These are phyloP conservation scores for Acacia confusa DNA, from an alignment of 306 rosid species.

Conservation along the genomic window DNA sequence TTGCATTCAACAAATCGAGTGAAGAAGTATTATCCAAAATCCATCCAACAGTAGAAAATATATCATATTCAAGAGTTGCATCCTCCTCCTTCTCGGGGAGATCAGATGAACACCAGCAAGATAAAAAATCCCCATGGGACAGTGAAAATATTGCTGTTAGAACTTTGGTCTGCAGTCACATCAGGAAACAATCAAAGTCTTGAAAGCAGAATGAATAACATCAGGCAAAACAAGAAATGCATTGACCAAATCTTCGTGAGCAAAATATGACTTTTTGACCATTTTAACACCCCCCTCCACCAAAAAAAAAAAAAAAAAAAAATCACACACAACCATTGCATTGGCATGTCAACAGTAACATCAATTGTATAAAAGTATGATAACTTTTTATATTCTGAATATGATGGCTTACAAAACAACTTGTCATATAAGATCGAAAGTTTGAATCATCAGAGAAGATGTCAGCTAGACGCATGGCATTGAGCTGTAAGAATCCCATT, in stretches of 20 bases:
- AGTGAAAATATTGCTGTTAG: conserved; percentile 71
- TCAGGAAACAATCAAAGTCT: conserved; percentile 29
- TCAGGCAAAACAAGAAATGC: background rate
- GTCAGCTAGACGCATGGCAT: conserved; percentile 82
- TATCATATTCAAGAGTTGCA: conserved; percentile 66
- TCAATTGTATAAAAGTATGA: background rate
- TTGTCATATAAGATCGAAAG: conserved; percentile 64
- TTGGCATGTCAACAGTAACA: background rate
- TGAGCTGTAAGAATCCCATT: conserved; percentile 70
- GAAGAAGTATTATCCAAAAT: conserved; percentile 56
- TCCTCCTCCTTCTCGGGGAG: conserved; percentile 66
- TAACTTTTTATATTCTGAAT: conserved; percentile 20
- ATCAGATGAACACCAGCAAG: conserved; percentile 76
- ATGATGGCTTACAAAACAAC: conserved; percentile 56
- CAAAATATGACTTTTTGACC: background rate
- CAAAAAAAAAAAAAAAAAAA: too few relatives aligned
- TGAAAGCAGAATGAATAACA: background rate
- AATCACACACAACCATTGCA: background rate
- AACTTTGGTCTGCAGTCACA: conserved; percentile 65
- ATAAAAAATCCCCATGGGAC: conserved; percentile 67
- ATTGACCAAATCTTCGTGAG: background rate
- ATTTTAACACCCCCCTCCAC: background rate
- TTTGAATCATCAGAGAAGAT: conserved; percentile 80
- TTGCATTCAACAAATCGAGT: conserved; percentile 26
- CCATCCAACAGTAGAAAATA: conserved; percentile 72